phyloP scores from a whole-genome alignment of 192 early-diverging fungal genomes.

The Radiomyces spectabilis region DNA sequence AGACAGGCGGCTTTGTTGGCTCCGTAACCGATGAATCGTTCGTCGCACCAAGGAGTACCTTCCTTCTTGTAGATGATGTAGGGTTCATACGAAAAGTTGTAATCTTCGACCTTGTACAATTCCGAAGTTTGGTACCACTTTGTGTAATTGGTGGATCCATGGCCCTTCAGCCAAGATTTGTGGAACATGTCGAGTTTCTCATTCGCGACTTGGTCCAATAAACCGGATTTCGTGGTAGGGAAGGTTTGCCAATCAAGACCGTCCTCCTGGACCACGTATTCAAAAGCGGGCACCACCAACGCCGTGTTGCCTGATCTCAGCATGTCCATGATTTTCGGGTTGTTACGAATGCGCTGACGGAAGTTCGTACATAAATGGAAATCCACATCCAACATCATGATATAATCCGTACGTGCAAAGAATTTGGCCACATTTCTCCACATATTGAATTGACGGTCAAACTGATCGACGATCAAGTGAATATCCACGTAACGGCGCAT shows the following conservation, averaged over 20 bases:
- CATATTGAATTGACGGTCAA: slow-evolving; percentile 55
- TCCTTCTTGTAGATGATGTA: slow-evolving; percentile 45
- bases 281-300: slow-evolving; percentile 50
- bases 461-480: slow-evolving; percentile 47
- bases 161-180: slow-evolving; percentile 37
- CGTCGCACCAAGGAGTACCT: slow-evolving; percentile 43
- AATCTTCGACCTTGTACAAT: slow-evolving; percentile 39
- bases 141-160: slow-evolving; percentile 46
- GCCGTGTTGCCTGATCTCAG: slow-evolving; percentile 32
- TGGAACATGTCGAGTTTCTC: slow-evolving; percentile 50
- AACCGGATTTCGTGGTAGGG: slow-evolving; percentile 33
- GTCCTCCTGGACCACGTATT: slow-evolving; percentile 39
- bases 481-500: slow-evolving; percentile 45
- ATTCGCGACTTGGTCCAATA: slow-evolving; percentile 31
- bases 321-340: slow-evolving; percentile 24
- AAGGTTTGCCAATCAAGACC: slow-evolving; percentile 44
- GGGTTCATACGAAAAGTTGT: slow-evolving; percentile 51
- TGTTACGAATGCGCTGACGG: slow-evolving; percentile 21
- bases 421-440: slow-evolving; percentile 55
- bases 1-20: slow-evolving; percentile 49
- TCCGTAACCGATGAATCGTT: slow-evolving; percentile 53
- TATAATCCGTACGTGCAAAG: slow-evolving; percentile 49
- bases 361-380: slow-evolving; percentile 50
- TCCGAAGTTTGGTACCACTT: slow-evolving; percentile 34
- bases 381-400: slow-evolving; percentile 52